Base-by-base conservation (phyloP, 164 flowering plant species). In the Annona squamosa region DNA sequence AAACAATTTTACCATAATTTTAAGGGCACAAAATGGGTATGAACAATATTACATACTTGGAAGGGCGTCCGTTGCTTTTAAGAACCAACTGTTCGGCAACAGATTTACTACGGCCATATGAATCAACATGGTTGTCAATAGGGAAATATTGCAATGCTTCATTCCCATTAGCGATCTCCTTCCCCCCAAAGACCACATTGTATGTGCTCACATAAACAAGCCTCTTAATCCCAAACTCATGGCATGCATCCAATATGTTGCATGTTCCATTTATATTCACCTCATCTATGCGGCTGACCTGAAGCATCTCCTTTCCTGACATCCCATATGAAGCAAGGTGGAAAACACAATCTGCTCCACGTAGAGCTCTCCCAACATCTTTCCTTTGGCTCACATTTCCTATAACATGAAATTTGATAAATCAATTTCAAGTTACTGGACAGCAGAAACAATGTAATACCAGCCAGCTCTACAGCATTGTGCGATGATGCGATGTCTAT, bases 251-350 rank as follows among this genome's bases (percentile, higher is more conserved):
- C 77, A 93, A 63, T 4, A 93, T 72, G 78, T 85, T 86, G 77
- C 89, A 88, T 13, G 99, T 95, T 19, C 98, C 98, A 79, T 76
- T 84, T 17, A 95, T 87, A 72, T 95, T 95, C 47, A 95, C 92
- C 77, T 82, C 82, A 74, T 93, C 96, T 13, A 91, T 85, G 17
- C 88, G 92, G n/a, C 93, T 84, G 78, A 82, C 85, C 78, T 89
- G 98, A 37, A 95, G 87, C 96, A 93, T 93, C 73, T 93, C 98
- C 78, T 95, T 95, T 57, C 99, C 99, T 1, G 98, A 95, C 98
- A 93, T 91, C 72, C 98, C 99, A 81, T 72, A 90, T 0, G 99
- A 87, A 62, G 98, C 98, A 17, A 91, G 86, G 77, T 95, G 99
- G 85, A 95, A 93, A n/a, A 95, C 97, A 78, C 98, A 95, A 74